Evolutionary conservation across 176 grass and related monocot species (phyloP).

Genomic region (Raddia distichophylla): DNA sequence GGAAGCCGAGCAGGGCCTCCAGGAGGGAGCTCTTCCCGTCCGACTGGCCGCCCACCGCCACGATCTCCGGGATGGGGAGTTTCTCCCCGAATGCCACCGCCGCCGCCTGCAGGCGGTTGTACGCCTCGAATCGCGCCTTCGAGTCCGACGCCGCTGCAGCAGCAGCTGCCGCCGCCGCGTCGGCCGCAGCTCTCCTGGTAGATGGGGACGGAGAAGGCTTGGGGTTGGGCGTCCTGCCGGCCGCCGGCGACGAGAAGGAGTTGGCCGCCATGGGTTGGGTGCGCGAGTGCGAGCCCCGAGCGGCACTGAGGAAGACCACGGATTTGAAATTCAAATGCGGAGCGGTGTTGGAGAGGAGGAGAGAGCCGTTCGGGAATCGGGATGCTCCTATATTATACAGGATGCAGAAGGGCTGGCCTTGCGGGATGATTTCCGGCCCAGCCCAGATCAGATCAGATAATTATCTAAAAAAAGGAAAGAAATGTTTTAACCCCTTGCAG

Average conservation of each 20-base stretch:
- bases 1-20: slow-evolving; percentile 90
- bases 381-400: not conserved
- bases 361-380: slow-evolving; percentile 22
- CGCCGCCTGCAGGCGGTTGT: slow-evolving; percentile 94
- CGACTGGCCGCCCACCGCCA: slow-evolving; percentile 82
- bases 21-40: slow-evolving; percentile 97
- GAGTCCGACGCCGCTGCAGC: slow-evolving; percentile 49
- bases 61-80: slow-evolving; percentile 95
- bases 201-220: slow-evolving; percentile 44
- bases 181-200: slow-evolving; percentile 23
- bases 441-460: not conserved
- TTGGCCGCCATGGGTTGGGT: slow-evolving; percentile 50
- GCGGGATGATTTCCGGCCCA: not conserved
- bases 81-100: slow-evolving; percentile 91
- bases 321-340: slow-evolving; percentile 61
- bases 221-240: slow-evolving; percentile 54
- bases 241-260: slow-evolving; percentile 43
- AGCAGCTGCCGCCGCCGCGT: slow-evolving; percentile 37
- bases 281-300: not conserved
- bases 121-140: slow-evolving; percentile 89
- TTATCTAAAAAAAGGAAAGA: not conserved
- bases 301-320: not conserved
- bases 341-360: not conserved
- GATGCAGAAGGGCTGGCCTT: not conserved
- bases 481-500: not conserved